Base-by-base conservation (phyloP, 306 rosid genomes). In the Cicer pinnatifidum region DNA sequence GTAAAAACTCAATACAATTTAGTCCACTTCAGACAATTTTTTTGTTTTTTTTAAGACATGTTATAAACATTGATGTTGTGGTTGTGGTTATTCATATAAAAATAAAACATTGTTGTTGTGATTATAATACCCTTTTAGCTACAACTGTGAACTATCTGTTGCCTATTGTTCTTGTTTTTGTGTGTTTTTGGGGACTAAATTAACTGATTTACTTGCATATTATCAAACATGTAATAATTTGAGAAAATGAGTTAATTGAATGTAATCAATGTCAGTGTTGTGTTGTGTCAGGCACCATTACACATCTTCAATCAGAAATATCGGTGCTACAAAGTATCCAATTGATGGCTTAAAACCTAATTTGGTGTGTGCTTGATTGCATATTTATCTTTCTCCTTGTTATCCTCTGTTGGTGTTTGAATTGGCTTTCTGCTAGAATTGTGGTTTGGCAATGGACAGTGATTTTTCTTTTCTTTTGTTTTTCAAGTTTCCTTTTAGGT, bases 11-110 rank as follows among this genome's bases (percentile, higher is more conserved):
- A n/a, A 5, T 6, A 10, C 10, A 28, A 41, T 2, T 82, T 44
- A 12, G 23, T 71, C n/a, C 9, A 54, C 48, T 47, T 48, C 19
- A 46, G 10, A 23, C 38, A 63, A 54, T 39, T 19, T 5, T 62
- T 16, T 38, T 33, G 1, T 28, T 58, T 11, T 23, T 58, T 45
- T 56, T 37, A 48, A 6, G 45, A 8, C 46, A 50, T 65, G 62
- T 83, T 79, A 38, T 56, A 39, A 57, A 53, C 46, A 70, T 44
- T 72, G 56, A 54, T 78, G 61, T 12, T 68, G 37, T 5, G 28
- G 41, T 12, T 16, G 7, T 80, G 46, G 52, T 37, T 74, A 1
- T 80, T 80, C 75, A 17, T 56, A 6, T 72, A 48, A 1, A 28
- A 28, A 28, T n/a, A 17, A 15, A 1, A 69, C 16, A 51, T 70